Percentiles rank a stretch among this genome's conserved stretches.
Evolutionary conservation across 1,139 yeast genomes (phyloP).

Genomic region (Kluyveromyces sp.): DNA sequence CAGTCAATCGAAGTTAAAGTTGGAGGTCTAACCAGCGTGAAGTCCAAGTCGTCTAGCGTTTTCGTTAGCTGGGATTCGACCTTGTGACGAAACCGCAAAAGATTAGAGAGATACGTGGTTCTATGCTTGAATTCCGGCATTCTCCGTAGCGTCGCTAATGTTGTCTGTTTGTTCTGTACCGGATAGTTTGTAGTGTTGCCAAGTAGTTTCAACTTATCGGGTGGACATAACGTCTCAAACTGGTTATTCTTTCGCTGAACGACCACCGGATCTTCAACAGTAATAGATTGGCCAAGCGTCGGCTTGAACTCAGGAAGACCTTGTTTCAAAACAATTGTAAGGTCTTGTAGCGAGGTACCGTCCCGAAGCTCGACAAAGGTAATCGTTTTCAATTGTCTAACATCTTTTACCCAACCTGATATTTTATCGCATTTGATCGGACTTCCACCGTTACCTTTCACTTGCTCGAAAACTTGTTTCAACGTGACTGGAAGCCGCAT

Average conservation of each 20-base stretch:
- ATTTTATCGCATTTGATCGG: constrained; percentile 8
- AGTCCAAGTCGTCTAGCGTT: constrained; percentile 48
- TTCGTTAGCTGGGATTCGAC: constrained; percentile 47
- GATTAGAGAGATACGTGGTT: constrained; percentile 54
- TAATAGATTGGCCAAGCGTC: constrained; percentile 36
- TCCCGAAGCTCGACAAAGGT: constrained; percentile 76
- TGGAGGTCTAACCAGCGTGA: constrained; percentile 78
- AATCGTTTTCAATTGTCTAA: constrained; percentile 63
- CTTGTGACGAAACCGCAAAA: constrained; percentile 64
- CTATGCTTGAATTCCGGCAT: constrained; percentile 76
- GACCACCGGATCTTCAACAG: constrained; percentile 24
- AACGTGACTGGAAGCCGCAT: constrained; percentile 2
- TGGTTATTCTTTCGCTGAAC: constrained; percentile 33
- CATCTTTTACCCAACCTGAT: constrained; percentile 69
- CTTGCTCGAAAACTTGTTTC: constrained; percentile 2
- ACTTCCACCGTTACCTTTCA: background rate
- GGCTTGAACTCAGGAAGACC: constrained; percentile 14
- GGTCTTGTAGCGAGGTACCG: constrained; percentile 51
- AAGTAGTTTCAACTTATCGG: constrained; percentile 32
- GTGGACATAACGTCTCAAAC: constrained; percentile 36
- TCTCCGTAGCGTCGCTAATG: constrained; percentile 57
- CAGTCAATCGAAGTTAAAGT: constrained; percentile 84
- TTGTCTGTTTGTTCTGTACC: constrained; percentile 69
- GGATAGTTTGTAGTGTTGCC: constrained; percentile 65
- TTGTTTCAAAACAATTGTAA: constrained; percentile 49